Conservation (phyloP, 495 filamentous ascomycete species). For the Annulohypoxylon maeteangense region DNA sequence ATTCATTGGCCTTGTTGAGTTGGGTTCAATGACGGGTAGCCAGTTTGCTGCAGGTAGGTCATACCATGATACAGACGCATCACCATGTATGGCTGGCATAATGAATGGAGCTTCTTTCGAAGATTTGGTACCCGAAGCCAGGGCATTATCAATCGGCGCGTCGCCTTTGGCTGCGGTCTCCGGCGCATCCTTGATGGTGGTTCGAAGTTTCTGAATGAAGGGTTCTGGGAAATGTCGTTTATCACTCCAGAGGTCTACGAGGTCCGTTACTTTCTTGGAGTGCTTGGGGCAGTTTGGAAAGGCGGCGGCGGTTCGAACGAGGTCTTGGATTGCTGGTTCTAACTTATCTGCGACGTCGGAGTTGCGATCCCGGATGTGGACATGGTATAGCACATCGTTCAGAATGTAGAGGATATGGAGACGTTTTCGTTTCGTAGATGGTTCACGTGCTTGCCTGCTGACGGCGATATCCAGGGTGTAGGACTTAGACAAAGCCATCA, state of each 20-base stretch:
- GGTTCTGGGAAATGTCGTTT: slow-evolving; percentile 71
- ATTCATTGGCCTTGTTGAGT: slow-evolving; percentile 77
- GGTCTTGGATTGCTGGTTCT: slow-evolving; percentile 67
- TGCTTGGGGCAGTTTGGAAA: slow-evolving; percentile 74
- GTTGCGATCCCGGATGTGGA: slow-evolving; percentile 68
- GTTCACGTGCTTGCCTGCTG: slow-evolving; percentile 47
- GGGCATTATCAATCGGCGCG: slow-evolving; percentile 29
- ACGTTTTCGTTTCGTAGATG: slow-evolving; percentile 73
- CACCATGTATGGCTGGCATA: slow-evolving; percentile 82
- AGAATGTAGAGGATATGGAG: slow-evolving; percentile 85
- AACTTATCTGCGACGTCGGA: slow-evolving; percentile 68
- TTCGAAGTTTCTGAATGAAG: slow-evolving; percentile 69
- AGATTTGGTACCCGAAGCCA: slow-evolving; percentile 42
- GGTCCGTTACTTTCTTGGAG: slow-evolving; percentile 67
- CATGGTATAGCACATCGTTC: slow-evolving; percentile 85
- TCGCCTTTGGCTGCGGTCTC: slow-evolving; percentile 25
- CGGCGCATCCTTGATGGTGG: slow-evolving; percentile 62
- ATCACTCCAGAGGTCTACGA: slow-evolving; percentile 80
- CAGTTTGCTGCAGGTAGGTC: slow-evolving; percentile 87
- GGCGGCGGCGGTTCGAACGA: slow-evolving; percentile 70
- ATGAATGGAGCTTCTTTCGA: slow-evolving; percentile 69
- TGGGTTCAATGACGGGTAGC: slow-evolving; percentile 79
- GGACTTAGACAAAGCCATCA: slow-evolving; percentile 73
- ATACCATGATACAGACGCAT: slow-evolving; percentile 78
- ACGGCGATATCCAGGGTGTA: slow-evolving; percentile 54